A percentile compares a stretch with the other conserved stretches of the same genome.
Conservation (phyloP, 169 alveolate genomes). For the Plasmodium coatneyi region DNA sequence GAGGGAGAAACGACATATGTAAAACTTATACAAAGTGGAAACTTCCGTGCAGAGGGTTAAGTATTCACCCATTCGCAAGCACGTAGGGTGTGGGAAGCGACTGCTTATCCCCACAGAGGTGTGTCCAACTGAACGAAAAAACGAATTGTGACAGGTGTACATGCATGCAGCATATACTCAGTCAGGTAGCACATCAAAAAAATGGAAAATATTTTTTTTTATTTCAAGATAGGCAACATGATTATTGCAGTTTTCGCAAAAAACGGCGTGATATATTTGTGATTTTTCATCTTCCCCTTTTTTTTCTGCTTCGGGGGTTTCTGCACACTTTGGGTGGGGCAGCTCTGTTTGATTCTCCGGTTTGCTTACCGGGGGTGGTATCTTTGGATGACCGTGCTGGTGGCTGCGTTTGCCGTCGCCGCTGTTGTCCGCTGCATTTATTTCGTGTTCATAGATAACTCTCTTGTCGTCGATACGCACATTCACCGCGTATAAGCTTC, state of each 20-base stretch:
- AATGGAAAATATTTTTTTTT: conserved; percentile 46
- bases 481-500: conserved; percentile 64
- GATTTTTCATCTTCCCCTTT: conserved; percentile 6
- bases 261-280: conserved; percentile 63
- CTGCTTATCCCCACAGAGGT: not conserved
- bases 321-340: not conserved
- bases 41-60: not conserved
- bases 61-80: not conserved
- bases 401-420: not conserved
- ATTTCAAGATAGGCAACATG: conserved; percentile 72
- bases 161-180: conserved; percentile 8
- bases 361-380: not conserved
- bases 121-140: not conserved
- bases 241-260: conserved; percentile 68
- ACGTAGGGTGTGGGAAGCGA: not conserved
- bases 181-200: conserved; percentile 74
- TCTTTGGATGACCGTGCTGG: not conserved
- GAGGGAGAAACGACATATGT: not conserved
- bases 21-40: not conserved
- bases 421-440: not conserved
- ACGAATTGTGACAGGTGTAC: not conserved
- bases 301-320: not conserved
- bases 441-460: conserved; percentile 35
- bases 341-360: not conserved
- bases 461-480: conserved; percentile 31